A percentile compares a stretch with the other conserved stretches of the same genome.
Conservation (phyloP, 331 rosid species). For the Malus hybrid region DNA sequence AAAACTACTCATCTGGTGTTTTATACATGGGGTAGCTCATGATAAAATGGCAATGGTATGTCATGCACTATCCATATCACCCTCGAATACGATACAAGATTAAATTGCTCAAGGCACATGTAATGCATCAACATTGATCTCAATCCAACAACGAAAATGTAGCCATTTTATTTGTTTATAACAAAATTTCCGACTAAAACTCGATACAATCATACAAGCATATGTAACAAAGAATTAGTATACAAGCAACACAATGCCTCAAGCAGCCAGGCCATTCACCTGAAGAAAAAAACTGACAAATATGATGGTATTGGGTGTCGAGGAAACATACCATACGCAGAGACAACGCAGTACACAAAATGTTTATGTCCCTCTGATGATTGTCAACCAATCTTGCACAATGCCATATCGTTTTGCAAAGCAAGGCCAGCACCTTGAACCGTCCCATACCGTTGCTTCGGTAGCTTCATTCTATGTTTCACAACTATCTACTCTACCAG, state of each 20-base stretch:
- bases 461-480: slow-evolving; percentile 1
- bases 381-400: not conserved
- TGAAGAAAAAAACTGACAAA: not conserved
- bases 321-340: not conserved
- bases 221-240: slow-evolving; percentile 2
- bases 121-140: too few relatives aligned
- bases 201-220: not conserved
- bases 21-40: not conserved
- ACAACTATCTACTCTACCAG: not conserved
- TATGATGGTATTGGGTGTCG: not conserved
- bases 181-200: not conserved
- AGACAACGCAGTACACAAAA: not conserved
- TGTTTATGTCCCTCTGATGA: not conserved
- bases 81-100: not conserved
- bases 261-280: not conserved
- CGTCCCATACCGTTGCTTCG: slow-evolving; percentile 8
- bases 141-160: not conserved
- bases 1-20: too few relatives aligned
- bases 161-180: not conserved
- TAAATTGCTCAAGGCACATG: not conserved
- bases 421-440: slow-evolving; percentile 1
- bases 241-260: slow-evolving; percentile 6
- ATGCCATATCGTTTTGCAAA: not conserved
- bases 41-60: not conserved
- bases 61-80: not conserved